A percentile compares a stretch with the other conserved stretches of the same genome.
phyloP scores from a whole-genome alignment of 2,329 filamentous ascomycete species.

The Falciphora oryzae region DNA sequence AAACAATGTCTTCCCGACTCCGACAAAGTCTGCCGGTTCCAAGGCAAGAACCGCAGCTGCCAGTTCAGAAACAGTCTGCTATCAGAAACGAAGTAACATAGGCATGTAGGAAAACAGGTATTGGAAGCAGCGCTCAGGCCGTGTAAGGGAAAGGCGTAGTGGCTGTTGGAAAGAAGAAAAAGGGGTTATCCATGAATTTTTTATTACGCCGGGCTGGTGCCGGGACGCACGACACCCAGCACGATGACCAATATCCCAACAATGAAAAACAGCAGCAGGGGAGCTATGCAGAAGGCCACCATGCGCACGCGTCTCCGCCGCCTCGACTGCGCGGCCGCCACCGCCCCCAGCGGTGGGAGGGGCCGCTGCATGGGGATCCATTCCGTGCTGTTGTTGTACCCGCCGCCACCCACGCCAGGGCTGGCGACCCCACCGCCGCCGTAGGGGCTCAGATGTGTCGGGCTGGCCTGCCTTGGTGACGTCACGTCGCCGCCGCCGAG shows the following conservation, averaged over 20 bases:
- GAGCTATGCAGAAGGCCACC: slow-evolving; percentile 1
- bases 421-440: background rate
- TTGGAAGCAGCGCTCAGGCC: no score
- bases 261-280: background rate
- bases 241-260: background rate
- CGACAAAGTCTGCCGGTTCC: no score
- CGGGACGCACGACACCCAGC: slow-evolving; percentile 1
- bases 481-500: background rate
- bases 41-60: no score
- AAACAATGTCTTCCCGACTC: no score
- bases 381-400: slow-evolving; percentile 4
- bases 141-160: no score
- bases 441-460: slow-evolving; percentile 1
- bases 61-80: no score
- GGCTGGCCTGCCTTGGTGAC: background rate
- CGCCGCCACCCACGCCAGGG: background rate
- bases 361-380: slow-evolving; percentile 8
- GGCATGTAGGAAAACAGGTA: no score
- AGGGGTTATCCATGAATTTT: no score
- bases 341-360: background rate
- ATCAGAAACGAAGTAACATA: no score
- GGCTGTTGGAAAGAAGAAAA: no score
- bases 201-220: no score
- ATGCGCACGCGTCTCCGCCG: slow-evolving; percentile 1
- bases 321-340: background rate